Conservation (phyloP, 1,284 basidiomycete species). For the Sphagnurus paluster region DNA sequence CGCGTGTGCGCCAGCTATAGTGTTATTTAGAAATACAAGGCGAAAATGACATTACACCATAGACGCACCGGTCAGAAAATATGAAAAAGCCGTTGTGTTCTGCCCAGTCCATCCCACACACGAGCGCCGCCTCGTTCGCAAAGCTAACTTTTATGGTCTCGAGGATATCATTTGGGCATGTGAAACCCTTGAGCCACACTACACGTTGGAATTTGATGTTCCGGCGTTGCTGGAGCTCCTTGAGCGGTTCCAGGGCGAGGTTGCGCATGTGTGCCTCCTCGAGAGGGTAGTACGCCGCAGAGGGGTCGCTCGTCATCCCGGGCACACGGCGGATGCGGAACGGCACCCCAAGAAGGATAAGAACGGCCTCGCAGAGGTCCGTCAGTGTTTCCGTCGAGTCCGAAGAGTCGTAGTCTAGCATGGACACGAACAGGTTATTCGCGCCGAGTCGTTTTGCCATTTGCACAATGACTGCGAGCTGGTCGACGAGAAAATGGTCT, state of each 20-base stretch:
- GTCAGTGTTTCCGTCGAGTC: conserved; percentile 92
- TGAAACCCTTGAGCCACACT: conserved; percentile 96
- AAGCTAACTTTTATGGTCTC: conserved; percentile 90
- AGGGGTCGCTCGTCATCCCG: conserved; percentile 84
- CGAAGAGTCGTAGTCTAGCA: conserved; percentile 91
- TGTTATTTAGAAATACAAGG: not conserved
- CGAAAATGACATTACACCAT: not conserved
- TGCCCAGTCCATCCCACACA: conserved; percentile 98
- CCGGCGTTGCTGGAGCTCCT: conserved; percentile 75
- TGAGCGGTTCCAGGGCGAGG: conserved; percentile 86
- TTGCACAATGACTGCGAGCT: conserved; percentile 94
- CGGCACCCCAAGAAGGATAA: conserved; percentile 87
- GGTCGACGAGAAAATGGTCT: conserved; percentile 96
- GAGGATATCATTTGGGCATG: conserved; percentile 93
- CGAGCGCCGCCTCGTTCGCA: conserved; percentile 91
- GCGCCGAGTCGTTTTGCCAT: conserved; percentile 87
- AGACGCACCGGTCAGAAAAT: conserved; percentile 84
- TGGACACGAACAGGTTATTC: conserved; percentile 88
- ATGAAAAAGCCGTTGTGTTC: conserved; percentile 96
- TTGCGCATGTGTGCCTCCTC: conserved; percentile 94
- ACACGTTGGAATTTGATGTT: conserved; percentile 86
- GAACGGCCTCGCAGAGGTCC: conserved; percentile 90
- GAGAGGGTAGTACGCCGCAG: conserved; percentile 87
- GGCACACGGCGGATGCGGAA: conserved; percentile 88
- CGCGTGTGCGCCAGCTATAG: conserved; percentile 87